These are phyloP conservation scores for Stachybotrys chartarum DNA, from an alignment of 2,329 filamentous ascomycete species.

Conservation along the genomic window DNA sequence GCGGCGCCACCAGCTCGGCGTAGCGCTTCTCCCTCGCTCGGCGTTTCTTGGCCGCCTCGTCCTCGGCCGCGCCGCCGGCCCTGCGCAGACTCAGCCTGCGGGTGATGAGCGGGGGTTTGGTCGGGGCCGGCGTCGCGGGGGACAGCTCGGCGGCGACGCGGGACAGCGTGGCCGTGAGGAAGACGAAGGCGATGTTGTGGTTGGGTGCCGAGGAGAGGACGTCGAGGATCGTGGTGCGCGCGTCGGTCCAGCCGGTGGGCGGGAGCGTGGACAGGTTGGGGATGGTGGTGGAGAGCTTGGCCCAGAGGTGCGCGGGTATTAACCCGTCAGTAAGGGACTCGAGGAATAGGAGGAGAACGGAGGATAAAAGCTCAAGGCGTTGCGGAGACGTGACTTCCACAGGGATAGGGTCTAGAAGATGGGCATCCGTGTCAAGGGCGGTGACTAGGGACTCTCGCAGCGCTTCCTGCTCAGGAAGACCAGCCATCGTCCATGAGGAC, in stretches of 20 bases:
- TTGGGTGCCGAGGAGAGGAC: slow-evolving; percentile 63
- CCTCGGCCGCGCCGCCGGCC: slow-evolving; percentile 13
- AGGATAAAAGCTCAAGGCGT: slow-evolving; percentile 67
- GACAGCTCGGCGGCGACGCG: slow-evolving; percentile 43
- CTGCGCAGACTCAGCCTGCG: slow-evolving; percentile 40
- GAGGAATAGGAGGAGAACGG: slow-evolving; percentile 69
- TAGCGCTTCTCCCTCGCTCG: slow-evolving; percentile 53
- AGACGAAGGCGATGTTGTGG: slow-evolving; percentile 85
- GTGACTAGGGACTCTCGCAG: slow-evolving; percentile 40
- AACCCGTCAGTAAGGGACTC: slow-evolving; percentile 71
- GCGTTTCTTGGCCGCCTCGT: slow-evolving; percentile 33
- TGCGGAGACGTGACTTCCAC: slow-evolving; percentile 56
- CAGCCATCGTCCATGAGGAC: slow-evolving; percentile 21
- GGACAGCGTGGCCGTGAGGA: slow-evolving; percentile 70
- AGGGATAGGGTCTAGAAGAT: slow-evolving; percentile 55
- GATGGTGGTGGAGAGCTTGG: slow-evolving; percentile 54
- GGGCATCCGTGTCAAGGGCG: slow-evolving; percentile 64
- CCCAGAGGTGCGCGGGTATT: slow-evolving; percentile 64
- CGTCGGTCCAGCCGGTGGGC: slow-evolving; percentile 24
- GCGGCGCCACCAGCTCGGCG: slow-evolving; percentile 56
- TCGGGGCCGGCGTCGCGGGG: slow-evolving; percentile 25
- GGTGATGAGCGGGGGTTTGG: slow-evolving; percentile 20
- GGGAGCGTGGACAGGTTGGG: slow-evolving; percentile 27
- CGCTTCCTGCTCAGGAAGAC: slow-evolving; percentile 12
- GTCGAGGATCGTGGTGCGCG: slow-evolving; percentile 58